Evolutionary conservation across 257 asterid genomes (phyloP).

Genomic region (Lycium ferocissimum): DNA sequence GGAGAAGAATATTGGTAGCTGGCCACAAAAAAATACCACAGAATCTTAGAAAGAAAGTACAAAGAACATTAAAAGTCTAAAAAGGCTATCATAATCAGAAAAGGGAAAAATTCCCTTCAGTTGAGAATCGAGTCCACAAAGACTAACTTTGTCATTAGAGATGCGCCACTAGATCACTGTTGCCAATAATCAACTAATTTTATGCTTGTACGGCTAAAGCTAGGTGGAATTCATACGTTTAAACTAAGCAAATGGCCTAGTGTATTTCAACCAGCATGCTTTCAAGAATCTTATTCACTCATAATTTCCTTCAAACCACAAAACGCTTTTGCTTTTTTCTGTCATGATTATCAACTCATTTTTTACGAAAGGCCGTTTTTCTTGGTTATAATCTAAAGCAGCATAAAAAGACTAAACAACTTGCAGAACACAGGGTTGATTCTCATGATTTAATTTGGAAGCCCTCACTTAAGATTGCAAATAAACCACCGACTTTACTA

Average conservation of each 20-base stretch:
- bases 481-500: neutral
- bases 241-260: slow-evolving; percentile 30
- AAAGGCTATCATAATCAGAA: neutral
- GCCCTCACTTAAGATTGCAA: neutral
- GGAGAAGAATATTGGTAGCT: slow-evolving; percentile 33
- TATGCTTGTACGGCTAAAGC: slow-evolving; percentile 3
- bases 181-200: slow-evolving; percentile 20
- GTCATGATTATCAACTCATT: slow-evolving; percentile 29
- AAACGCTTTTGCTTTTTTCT: slow-evolving; percentile 19
- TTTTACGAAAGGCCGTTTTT: neutral
- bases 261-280: slow-evolving; percentile 35
- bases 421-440: slow-evolving; percentile 27
- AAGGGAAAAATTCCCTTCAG: slow-evolving; percentile 1
- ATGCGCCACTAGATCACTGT: slow-evolving; percentile 42
- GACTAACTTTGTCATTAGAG: slow-evolving; percentile 51
- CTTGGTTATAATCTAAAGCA: neutral
- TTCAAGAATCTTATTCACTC: slow-evolving; percentile 23
- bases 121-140: slow-evolving; percentile 43
- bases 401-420: neutral
- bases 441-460: neutral
- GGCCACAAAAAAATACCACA: slow-evolving; percentile 32
- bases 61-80: slow-evolving; percentile 4
- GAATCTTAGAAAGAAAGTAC: slow-evolving; percentile 45
- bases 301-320: neutral
- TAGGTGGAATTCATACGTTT: neutral